Evolutionary conservation across 768 basidiomycete genomes (phyloP), one percentile per base, ranked within the genome.

Genomic region (Boletus barrowsii): DNA sequence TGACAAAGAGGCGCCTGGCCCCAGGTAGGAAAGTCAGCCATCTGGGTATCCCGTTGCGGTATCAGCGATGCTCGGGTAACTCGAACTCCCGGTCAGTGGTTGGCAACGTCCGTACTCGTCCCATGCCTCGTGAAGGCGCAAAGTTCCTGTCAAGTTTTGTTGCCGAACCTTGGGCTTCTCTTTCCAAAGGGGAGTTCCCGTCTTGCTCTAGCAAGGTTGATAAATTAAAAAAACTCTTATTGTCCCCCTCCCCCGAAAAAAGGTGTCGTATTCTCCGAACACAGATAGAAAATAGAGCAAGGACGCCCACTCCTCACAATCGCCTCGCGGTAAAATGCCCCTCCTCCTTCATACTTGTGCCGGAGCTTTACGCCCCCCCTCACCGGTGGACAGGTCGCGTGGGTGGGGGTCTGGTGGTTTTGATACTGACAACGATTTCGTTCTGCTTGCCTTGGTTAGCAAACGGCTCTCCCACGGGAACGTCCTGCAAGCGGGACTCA

Each of bases 401-500:
- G 0, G 33, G 44, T 4, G 32, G 5, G 10, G 65, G 51, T 33
- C 20, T 56, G 22, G 24, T 4, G 13, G 45, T n/a, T 37, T 29
- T 56, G 42, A 56, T 46, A 30, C 18, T 60, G 15, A 49, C 45
- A 2, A 57, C 10, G 5, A 17, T 41, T 9, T 36, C 22, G 1
- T 43, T 24, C 15, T 60, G 57, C 39, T 17, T 55, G 24, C 65
- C 64, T 30, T 30, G 24, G 20, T 20, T 10, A 11, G 11, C 30
- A 10, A 26, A 43, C 10, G 2, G 17, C 13, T 10, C 3, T 1
- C 17, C 41, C 17, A 37, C 35, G 8, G 11, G 14, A 40, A 33
- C 11, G 32, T 49, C 17, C 63, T 64, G 39, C 13, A 35, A 24
- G n/a, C 4, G 17, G 50, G 11, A 4, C 14, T 67, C 15, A 64